phyloP scores from a whole-genome alignment of 768 basidiomycete genomes.

The Hebeloma cylindrosporum region DNA sequence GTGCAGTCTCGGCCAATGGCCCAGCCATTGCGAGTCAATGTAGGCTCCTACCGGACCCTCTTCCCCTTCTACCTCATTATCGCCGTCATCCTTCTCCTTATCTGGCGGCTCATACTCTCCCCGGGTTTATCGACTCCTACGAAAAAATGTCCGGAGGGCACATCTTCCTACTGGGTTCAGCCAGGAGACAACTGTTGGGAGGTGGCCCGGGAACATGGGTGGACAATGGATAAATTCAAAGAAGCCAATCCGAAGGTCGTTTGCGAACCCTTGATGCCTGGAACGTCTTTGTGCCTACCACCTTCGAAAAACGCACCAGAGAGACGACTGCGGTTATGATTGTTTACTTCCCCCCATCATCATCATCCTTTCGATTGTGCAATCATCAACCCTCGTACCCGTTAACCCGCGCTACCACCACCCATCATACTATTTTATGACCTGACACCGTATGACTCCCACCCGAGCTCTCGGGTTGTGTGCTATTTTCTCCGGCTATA shows the following conservation, averaged over 20 bases:
- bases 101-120: constrained; percentile 58
- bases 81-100: constrained; percentile 57
- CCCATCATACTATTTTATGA: no score
- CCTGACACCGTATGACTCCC: no score
- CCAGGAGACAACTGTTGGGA: constrained; percentile 71
- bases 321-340: no score
- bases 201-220: constrained; percentile 48
- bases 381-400: no score
- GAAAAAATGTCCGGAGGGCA: constrained; percentile 40
- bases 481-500: no score
- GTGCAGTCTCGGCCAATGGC: constrained; percentile 28
- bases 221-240: constrained; percentile 50
- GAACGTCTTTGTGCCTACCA: constrained; percentile 63
- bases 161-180: constrained; percentile 47
- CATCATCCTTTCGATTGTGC: no score
- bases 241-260: constrained; percentile 52
- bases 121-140: constrained; percentile 36
- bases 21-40: constrained; percentile 19
- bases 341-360: no score
- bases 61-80: constrained; percentile 76
- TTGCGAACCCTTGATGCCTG: constrained; percentile 61
- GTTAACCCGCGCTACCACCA: no score
- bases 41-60: constrained; percentile 52
- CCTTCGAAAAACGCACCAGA: constrained; percentile 9
- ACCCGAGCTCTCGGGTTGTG: no score